Evolutionary conservation across 768 basidiomycete genomes (phyloP), one percentile per base, ranked within the genome.

Genomic region (Solioccasus polychromus): DNA sequence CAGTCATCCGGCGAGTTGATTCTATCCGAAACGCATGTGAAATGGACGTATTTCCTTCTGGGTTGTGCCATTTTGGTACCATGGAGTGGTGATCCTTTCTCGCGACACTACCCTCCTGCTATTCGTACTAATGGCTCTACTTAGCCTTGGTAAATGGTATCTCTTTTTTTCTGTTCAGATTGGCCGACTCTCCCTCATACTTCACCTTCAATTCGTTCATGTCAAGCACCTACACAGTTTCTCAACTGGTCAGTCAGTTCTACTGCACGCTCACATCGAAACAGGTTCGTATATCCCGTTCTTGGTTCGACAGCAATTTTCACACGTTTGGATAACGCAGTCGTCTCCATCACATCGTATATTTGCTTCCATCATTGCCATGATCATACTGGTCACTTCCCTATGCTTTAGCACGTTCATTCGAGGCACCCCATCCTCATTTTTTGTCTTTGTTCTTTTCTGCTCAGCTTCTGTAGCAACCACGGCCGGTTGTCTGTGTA

Each of bases 131-230:
- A 26, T 51, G 42, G 26, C 39, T 38, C 26, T 45, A 23, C 34
- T 26, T 9, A 93, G 92, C 82, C 0, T 71, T 92, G 59, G 90
- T 92, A 23, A 93, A 87, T 14, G 88, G 88, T 0, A 82, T 81
- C 42, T 87, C 91, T 0, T 88, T 83, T 63, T 88, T 93, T 60
- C 62, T 84, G 22, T 78, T 85, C 1, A 74, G 87, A 42, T 64
- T 92, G 29, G 72, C 71, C 9, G 74, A 73, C 17, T 83, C 86
- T 2, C 60, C 78, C 0, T 51, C 84, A n/a, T 69, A 73, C 47
- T 61, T 73, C 9, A 75, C 77, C 7, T 83, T 88, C 49, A 69
- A 74, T 38, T 87, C 83, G 10, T 85, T 81, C 54, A 68, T 87
- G 30, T 75, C 82, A 7, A 75, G 76, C 4, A 66, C 75, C 2